These are phyloP conservation scores for Pestalotiopsis sp. DNA, from an alignment of 2,329 filamentous ascomycete genomes.

Conservation along the genomic window DNA sequence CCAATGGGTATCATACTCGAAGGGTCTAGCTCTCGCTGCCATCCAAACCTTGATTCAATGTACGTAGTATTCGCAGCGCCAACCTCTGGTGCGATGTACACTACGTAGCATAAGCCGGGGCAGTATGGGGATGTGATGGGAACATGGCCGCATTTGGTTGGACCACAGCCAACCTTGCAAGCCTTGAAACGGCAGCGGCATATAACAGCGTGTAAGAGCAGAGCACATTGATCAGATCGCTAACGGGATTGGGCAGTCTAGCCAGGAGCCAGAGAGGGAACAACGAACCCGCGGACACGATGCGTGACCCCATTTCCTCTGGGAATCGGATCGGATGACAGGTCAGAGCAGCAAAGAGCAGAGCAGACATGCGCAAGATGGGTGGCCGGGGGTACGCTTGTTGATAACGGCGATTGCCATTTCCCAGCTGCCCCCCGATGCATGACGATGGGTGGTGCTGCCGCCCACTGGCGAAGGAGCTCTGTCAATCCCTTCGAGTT, in stretches of 20 bases:
- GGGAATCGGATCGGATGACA: constrained; percentile 3
- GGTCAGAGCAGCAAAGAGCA: neutral
- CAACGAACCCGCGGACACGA: too few relatives aligned
- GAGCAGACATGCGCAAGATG: neutral
- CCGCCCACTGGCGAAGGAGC: neutral
- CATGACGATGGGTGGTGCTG: neutral
- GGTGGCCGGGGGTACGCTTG: neutral
- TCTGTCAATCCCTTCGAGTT: neutral
- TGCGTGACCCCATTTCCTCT: neutral
- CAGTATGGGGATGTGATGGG: neutral
- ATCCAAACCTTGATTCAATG: constrained; percentile 1
- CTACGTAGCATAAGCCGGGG: neutral
- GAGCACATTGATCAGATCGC: neutral
- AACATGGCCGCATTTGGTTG: neutral
- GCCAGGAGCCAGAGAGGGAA: neutral
- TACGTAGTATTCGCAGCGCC: neutral
- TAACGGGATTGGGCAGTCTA: constrained; percentile 7
- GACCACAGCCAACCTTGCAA: neutral
- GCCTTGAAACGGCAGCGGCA: constrained; percentile 1
- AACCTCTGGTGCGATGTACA: neutral
- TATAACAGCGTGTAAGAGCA: neutral
- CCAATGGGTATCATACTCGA: neutral
- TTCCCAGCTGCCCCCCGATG: neutral
- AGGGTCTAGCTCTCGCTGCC: neutral
- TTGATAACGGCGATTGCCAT: neutral